These are phyloP conservation scores for Monosporascus sp. DNA, from an alignment of 2,329 filamentous ascomycete genomes.

Conservation along the genomic window DNA sequence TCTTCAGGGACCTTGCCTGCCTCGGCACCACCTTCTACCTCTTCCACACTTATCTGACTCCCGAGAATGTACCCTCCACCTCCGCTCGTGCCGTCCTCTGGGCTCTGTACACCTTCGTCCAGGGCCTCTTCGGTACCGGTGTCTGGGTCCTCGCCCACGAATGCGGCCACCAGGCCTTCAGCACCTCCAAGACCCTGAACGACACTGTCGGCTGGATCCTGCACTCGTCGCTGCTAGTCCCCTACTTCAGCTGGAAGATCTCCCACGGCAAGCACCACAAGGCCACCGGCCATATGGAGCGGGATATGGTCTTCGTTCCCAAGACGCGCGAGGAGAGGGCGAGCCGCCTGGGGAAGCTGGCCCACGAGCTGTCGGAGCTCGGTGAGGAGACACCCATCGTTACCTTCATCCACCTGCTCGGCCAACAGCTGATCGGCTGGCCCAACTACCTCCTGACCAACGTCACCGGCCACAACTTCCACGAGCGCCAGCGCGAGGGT, in stretches of 20 bases:
- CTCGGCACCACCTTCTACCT: constrained; percentile 75
- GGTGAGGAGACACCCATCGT: constrained; percentile 90
- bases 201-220: constrained; percentile 88
- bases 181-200: constrained; percentile 83
- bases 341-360: constrained; percentile 63
- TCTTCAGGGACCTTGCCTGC: constrained; percentile 70
- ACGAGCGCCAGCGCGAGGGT: constrained; percentile 85
- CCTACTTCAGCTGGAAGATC: constrained; percentile 99
- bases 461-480: constrained; percentile 93
- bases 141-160: constrained; percentile 97
- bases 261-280: constrained; percentile 99
- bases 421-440: constrained; percentile 91
- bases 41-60: constrained; percentile 85
- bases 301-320: constrained; percentile 99
- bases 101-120: constrained; percentile 67
- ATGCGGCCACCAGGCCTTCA: constrained; percentile 96
- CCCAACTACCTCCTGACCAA: constrained; percentile 86
- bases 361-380: constrained; percentile 81
- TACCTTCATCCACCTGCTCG: constrained; percentile 67
- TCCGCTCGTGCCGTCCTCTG: constrained; percentile 60
- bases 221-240: constrained; percentile 83
- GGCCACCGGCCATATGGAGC: constrained; percentile 92
- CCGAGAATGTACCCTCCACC: constrained; percentile 70
- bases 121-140: constrained; percentile 90
- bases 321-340: constrained; percentile 82